phyloP scores from a whole-genome alignment of 371 early-diverging fungal species.

The Nematocida displodere region DNA sequence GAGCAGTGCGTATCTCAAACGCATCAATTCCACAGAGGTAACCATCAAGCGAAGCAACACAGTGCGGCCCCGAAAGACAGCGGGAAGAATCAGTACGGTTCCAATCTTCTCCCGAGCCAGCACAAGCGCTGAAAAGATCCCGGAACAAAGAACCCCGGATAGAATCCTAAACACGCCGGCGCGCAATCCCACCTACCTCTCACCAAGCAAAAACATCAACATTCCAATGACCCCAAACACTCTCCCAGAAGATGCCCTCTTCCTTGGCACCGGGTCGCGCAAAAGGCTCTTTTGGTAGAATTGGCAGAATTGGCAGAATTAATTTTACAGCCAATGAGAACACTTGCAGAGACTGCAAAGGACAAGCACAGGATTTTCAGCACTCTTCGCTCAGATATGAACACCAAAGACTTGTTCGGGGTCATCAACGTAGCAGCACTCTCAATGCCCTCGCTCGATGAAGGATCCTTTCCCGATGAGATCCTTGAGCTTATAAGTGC shows the following conservation, averaged over 20 bases:
- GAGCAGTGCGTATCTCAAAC: constrained; percentile 13
- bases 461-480: constrained; percentile 39
- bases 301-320: background rate
- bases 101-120: background rate
- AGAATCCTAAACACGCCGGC: constrained; percentile 16
- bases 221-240: constrained; percentile 24
- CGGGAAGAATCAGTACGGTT: background rate
- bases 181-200: background rate
- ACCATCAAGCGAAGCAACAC: background rate
- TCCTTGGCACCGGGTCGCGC: background rate
- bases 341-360: background rate
- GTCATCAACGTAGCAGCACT: background rate
- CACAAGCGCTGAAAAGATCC: background rate
- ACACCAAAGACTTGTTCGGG: background rate
- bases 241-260: background rate
- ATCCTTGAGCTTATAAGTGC: constrained; percentile 7
- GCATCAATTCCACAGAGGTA: constrained; percentile 39
- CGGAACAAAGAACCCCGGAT: constrained; percentile 10
- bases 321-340: background rate
- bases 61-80: background rate
- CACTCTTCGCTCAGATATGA: background rate
- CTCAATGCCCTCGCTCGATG: background rate
- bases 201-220: background rate
- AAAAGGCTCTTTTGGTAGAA: constrained; percentile 35
- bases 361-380: background rate